Conservation (phyloP, 2,329 filamentous ascomycete species). For the Thielaviopsis populi region DNA sequence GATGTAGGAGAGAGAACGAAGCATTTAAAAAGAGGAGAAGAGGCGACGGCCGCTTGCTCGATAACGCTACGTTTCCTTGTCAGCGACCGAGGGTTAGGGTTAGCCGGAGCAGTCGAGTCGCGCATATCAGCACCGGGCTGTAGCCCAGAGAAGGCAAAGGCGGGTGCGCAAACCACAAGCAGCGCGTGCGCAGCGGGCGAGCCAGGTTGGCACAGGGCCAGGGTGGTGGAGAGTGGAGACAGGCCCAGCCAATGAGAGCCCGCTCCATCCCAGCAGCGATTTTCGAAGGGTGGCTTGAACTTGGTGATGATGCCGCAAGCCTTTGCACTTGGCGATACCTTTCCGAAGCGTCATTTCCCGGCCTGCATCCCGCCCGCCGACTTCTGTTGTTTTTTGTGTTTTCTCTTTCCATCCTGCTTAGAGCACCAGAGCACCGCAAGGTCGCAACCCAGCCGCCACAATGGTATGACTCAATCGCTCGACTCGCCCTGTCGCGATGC, state of each 20-base stretch:
- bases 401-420: background rate
- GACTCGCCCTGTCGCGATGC: too few relatives aligned
- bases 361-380: background rate
- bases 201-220: background rate
- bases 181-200: background rate
- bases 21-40: background rate
- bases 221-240: too few relatives aligned
- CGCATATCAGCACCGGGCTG: too few relatives aligned
- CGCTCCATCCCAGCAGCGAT: background rate
- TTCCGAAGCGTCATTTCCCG: background rate
- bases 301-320: constrained; percentile 1
- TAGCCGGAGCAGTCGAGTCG: too few relatives aligned
- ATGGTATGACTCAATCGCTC: constrained; percentile 9
- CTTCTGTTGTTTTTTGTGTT: background rate
- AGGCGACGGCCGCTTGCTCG: constrained; percentile 1
- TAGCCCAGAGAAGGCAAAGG: background rate
- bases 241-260: constrained; percentile 3
- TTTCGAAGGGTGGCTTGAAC: background rate
- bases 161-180: background rate
- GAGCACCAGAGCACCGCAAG: constrained; percentile 8
- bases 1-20: background rate
- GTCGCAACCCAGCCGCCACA: constrained; percentile 6
- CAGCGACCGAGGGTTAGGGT: too few relatives aligned
- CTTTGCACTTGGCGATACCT: constrained; percentile 1
- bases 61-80: constrained; percentile 16